phyloP scores from a whole-genome alignment of 768 basidiomycete species.

The Boletus reticuloceps region DNA sequence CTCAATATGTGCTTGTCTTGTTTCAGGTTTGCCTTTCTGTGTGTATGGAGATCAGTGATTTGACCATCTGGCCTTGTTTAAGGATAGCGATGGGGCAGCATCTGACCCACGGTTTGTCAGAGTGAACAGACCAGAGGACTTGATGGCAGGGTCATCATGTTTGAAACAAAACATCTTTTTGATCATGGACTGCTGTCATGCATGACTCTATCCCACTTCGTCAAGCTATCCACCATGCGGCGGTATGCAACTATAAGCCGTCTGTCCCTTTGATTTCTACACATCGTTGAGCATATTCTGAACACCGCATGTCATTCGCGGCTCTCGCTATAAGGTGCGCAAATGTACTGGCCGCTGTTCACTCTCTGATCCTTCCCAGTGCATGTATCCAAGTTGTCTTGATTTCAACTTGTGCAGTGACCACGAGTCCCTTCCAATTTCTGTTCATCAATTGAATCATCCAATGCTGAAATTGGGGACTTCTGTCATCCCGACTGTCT shows the following conservation, averaged over 20 bases:
- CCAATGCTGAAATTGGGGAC: conserved; percentile 72
- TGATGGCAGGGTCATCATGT: conserved; percentile 46
- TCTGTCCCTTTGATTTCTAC: background rate
- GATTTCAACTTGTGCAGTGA: conserved; percentile 79
- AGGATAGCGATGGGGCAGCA: conserved; percentile 76
- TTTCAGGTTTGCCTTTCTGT: conserved; percentile 47
- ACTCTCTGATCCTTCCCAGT: conserved; percentile 41
- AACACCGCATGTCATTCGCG: conserved; percentile 52
- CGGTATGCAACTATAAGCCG: conserved; percentile 55
- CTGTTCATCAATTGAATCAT: conserved; percentile 69
- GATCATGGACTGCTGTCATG: conserved; percentile 21
- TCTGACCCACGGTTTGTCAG: conserved; percentile 73
- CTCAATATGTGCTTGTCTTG: conserved; percentile 75
- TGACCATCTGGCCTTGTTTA: background rate
- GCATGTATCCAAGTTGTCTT: conserved; percentile 72
- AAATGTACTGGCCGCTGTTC: background rate
- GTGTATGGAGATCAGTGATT: background rate
- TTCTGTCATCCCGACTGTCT: conserved; percentile 44
- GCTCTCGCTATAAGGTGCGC: conserved; percentile 70
- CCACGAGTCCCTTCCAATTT: conserved; percentile 80
- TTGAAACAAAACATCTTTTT: background rate
- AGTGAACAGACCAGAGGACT: conserved; percentile 50
- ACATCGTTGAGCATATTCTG: background rate
- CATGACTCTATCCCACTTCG: conserved; percentile 22
- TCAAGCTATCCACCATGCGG: conserved; percentile 44